Evolutionary conservation across 1,139 yeast genomes (phyloP), one percentile per base, ranked within the genome.

Genomic region (Suhomyces kunorum): DNA sequence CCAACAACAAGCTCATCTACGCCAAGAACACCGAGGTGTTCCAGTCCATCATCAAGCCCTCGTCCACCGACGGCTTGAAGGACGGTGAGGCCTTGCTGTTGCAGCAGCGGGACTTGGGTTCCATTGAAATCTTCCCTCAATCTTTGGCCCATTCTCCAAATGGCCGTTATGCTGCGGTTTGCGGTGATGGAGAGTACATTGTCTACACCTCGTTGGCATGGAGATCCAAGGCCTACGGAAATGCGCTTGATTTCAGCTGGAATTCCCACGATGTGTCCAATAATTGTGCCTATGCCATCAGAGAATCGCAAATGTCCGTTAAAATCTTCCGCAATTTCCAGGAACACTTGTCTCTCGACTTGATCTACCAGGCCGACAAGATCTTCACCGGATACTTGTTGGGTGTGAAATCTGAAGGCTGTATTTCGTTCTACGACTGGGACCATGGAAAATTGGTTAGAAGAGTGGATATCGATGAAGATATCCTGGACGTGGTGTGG

Each of bases 101-200:
- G 51, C 81, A 84, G 49, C 83, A 85, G 47, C 88, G 92, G 66
- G 98, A 92, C 53, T 74, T 92, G 50, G 98, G 98, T 8, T 72
- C 87, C 17, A 89, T 90, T 43, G 98, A 92, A 66, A 81, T 92
- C 34, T 92, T 83, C 71, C 98, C 98, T 33, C 87, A 87, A 48
- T 76, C 85, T 45, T 75, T 92, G 55, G 71, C 76, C 35, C 98
- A 92, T 64, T 90, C 98, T 28, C 98, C 98, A 47, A 92, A 94
- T 60, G 99, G 99, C 45, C 82, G 97, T 65, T 92, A 87, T 61
- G 98, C 90, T 28, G 86, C 98, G 18, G 97, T 92, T 35, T 86
- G 94, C 43, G 99, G 99, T 58, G 98, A 94, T 67, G 98, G 97
- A 45, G 98, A 92, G 66, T 92, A 88, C 63, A 88, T 92, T 55